These are phyloP conservation scores for Suhomyces kunorum DNA, from an alignment of 1,139 yeast genomes.

Conservation along the genomic window DNA sequence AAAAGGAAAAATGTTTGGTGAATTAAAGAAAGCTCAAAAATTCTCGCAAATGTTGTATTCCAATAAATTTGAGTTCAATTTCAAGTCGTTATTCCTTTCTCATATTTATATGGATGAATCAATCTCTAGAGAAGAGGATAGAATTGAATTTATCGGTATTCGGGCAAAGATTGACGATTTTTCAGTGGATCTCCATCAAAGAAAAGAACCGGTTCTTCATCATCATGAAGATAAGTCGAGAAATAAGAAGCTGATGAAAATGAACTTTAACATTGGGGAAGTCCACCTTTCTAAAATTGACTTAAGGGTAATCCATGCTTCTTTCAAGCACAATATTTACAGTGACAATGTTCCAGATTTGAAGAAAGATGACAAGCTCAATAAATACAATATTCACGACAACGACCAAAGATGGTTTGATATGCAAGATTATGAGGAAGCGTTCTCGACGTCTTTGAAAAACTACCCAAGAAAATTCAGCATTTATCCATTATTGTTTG, in stretches of 20 bases:
- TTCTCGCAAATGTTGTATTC: slow-evolving; percentile 46
- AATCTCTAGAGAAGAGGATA: slow-evolving; percentile 21
- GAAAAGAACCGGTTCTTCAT: slow-evolving; percentile 40
- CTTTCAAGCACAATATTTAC: slow-evolving; percentile 35
- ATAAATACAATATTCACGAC: slow-evolving; percentile 32
- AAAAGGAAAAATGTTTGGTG: slow-evolving; percentile 44
- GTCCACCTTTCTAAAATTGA: slow-evolving; percentile 44
- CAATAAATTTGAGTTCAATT: slow-evolving; percentile 43
- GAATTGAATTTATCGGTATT: slow-evolving; percentile 41
- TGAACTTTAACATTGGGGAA: slow-evolving; percentile 49
- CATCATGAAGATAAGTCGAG: slow-evolving; percentile 35
- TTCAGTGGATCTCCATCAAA: slow-evolving; percentile 44
- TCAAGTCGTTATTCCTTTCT: slow-evolving; percentile 42
- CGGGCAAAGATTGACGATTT: slow-evolving; percentile 44
- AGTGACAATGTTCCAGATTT: slow-evolving; percentile 1
- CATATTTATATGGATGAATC: slow-evolving; percentile 37
- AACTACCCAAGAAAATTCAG: slow-evolving; percentile 25
- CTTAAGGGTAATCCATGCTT: slow-evolving; percentile 37
- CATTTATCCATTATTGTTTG: slow-evolving; percentile 38
- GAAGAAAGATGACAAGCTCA: slow-evolving; percentile 12
- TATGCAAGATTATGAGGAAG: slow-evolving; percentile 44
- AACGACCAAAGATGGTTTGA: slow-evolving; percentile 46
- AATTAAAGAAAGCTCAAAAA: slow-evolving; percentile 34
- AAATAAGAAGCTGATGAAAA: slow-evolving; percentile 38
- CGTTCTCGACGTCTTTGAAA: slow-evolving; percentile 32